These are phyloP conservation scores for Pelargonium nanum DNA, from an alignment of 345 rosid species.

Conservation along the genomic window DNA sequence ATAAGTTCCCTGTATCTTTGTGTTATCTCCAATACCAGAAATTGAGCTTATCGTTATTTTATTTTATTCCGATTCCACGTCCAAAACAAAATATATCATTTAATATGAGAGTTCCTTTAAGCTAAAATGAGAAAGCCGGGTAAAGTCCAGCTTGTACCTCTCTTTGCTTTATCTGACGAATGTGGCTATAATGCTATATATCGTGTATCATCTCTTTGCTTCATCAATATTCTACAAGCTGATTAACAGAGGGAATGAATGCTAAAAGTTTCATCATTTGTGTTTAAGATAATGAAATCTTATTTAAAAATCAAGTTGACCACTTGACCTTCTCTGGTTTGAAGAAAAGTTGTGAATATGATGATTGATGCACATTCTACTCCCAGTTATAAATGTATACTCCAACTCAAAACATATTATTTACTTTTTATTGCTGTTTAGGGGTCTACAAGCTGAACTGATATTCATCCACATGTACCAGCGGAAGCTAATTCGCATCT, in stretches of 20 bases:
- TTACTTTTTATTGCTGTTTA: too few relatives aligned
- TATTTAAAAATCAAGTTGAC: too few relatives aligned
- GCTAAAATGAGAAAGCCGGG: not conserved
- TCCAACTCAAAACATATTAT: too few relatives aligned
- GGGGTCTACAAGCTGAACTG: too few relatives aligned
- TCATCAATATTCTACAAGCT: not conserved
- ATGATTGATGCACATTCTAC: too few relatives aligned
- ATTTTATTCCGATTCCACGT: not conserved
- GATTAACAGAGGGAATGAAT: not conserved
- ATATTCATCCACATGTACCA: too few relatives aligned
- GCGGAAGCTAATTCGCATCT: too few relatives aligned
- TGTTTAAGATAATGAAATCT: too few relatives aligned
- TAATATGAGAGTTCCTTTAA: not conserved
- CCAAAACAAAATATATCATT: not conserved
- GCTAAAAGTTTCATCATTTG: not conserved
- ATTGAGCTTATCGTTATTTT: not conserved
- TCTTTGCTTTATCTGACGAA: not conserved
- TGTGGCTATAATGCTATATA: not conserved
- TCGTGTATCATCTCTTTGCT: not conserved
- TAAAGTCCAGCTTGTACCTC: not conserved
- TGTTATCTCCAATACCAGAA: not conserved
- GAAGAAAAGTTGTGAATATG: too few relatives aligned
- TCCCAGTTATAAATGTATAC: too few relatives aligned
- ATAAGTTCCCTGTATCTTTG: not conserved
- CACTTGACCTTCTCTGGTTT: too few relatives aligned